These are phyloP conservation scores for Linum tenue DNA, from an alignment of 345 rosid genomes.

Conservation along the genomic window DNA sequence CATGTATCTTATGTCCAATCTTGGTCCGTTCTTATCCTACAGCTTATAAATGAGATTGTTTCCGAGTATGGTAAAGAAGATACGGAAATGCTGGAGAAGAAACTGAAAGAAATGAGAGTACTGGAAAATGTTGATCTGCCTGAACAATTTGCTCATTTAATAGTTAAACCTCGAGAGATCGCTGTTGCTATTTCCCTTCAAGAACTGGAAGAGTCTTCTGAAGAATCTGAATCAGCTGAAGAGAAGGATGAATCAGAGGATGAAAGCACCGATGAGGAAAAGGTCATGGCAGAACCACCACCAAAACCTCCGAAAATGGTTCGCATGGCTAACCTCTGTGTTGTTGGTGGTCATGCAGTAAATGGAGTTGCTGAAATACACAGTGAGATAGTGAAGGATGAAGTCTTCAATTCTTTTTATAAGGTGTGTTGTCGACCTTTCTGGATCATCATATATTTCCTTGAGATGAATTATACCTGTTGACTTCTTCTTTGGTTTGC, in stretches of 20 bases:
- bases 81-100: conserved; percentile 40
- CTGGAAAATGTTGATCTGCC: conserved; percentile 74
- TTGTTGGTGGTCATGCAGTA: conserved; percentile 58
- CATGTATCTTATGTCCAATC: conserved; percentile 13
- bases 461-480: not conserved
- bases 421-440: conserved; percentile 26
- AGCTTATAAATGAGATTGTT: conserved; percentile 55
- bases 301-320: conserved; percentile 42
- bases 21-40: conserved; percentile 17
- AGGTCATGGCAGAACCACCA: conserved; percentile 24
- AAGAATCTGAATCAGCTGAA: conserved; percentile 15
- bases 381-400: conserved; percentile 63
- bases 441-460: not conserved
- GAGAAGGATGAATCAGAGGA: conserved; percentile 19
- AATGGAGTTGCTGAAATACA: conserved; percentile 81
- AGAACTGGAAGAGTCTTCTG: conserved; percentile 23
- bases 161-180: conserved; percentile 39
- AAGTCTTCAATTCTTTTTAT: conserved; percentile 55
- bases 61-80: conserved; percentile 49
- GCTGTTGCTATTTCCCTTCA: conserved; percentile 19
- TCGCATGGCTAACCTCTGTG: conserved; percentile 64
- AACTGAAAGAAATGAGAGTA: conserved; percentile 67
- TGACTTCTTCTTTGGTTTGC: no score
- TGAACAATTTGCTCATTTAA: conserved; percentile 45
- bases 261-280: conserved; percentile 6